Evolutionary conservation across 805 yeast species (phyloP).

Genomic region (Myxozyma kluyveri): DNA sequence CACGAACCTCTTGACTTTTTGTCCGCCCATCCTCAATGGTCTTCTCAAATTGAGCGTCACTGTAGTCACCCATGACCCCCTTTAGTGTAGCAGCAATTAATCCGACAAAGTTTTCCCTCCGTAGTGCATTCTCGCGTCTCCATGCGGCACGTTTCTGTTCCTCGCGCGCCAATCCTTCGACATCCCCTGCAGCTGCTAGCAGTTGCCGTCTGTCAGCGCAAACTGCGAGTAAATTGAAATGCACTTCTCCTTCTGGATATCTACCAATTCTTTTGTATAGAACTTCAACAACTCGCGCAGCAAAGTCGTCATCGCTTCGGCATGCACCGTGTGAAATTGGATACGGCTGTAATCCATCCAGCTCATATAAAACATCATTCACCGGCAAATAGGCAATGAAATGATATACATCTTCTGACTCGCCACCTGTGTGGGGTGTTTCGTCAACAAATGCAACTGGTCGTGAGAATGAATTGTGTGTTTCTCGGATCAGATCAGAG

Average conservation of each 20-base stretch:
- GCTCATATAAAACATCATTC: constrained; percentile 52
- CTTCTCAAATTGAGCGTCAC: constrained; percentile 43
- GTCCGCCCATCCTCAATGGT: constrained; percentile 12
- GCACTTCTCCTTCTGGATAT: constrained; percentile 48
- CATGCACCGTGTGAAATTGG: constrained; percentile 57
- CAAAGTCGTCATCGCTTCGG: constrained; percentile 41
- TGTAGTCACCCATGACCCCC: constrained; percentile 40
- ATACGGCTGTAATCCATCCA: constrained; percentile 57
- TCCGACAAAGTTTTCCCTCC: constrained; percentile 55
- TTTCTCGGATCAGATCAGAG: constrained; percentile 53
- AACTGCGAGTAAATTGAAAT: constrained; percentile 57
- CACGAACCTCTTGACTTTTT: constrained; percentile 3
- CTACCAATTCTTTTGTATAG: constrained; percentile 48
- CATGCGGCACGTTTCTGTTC: constrained; percentile 49
- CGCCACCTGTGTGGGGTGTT: constrained; percentile 27
- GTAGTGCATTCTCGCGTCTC: constrained; percentile 53
- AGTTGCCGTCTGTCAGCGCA: constrained; percentile 50
- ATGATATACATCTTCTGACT: constrained; percentile 51
- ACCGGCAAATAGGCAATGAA: constrained; percentile 54
- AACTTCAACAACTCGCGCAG: constrained; percentile 45
- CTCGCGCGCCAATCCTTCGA: constrained; percentile 43
- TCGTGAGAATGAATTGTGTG: constrained; percentile 60
- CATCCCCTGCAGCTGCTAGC: constrained; percentile 44
- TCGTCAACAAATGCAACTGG: constrained; percentile 55
- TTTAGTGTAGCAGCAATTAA: constrained; percentile 49